Evolutionary conservation across 177 flowering plant genomes (phyloP).

Genomic region (Vitis hybrid): DNA sequence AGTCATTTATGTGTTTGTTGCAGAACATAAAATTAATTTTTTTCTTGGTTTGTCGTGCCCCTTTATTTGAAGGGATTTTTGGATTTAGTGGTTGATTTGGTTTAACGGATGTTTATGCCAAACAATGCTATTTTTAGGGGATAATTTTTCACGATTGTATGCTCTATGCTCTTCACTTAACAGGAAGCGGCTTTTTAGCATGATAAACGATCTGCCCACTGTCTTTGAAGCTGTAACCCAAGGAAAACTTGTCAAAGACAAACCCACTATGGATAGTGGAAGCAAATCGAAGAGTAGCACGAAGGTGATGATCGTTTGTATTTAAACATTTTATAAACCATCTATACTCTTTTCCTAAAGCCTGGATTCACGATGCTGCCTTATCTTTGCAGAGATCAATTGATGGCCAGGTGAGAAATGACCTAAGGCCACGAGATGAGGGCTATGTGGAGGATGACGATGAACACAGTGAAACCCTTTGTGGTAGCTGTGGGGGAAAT

Average conservation of each 20-base stretch:
- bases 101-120: too few relatives aligned
- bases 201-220: constrained; percentile 64
- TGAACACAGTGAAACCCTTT: constrained; percentile 48
- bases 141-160: neutral
- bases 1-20: too few relatives aligned
- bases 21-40: too few relatives aligned
- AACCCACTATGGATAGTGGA: constrained; percentile 56
- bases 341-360: neutral
- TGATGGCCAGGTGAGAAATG: constrained; percentile 31
- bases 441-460: constrained; percentile 43
- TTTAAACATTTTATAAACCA: neutral
- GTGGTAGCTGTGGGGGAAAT: constrained; percentile 52
- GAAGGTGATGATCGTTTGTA: constrained; percentile 28
- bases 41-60: too few relatives aligned
- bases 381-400: constrained; percentile 33
- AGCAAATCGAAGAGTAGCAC: constrained; percentile 53
- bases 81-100: too few relatives aligned
- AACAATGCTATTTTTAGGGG: neutral
- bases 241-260: constrained; percentile 59
- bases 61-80: too few relatives aligned
- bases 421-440: constrained; percentile 27
- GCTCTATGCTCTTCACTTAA: neutral
- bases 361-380: too few relatives aligned
- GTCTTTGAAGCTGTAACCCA: constrained; percentile 69
- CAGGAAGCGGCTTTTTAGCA: constrained; percentile 52